Percentiles rank a stretch among this genome's conserved stretches.
Evolutionary conservation across 371 early-diverging fungal genomes (phyloP).

Genomic region (Conidiobolus coronatus): DNA sequence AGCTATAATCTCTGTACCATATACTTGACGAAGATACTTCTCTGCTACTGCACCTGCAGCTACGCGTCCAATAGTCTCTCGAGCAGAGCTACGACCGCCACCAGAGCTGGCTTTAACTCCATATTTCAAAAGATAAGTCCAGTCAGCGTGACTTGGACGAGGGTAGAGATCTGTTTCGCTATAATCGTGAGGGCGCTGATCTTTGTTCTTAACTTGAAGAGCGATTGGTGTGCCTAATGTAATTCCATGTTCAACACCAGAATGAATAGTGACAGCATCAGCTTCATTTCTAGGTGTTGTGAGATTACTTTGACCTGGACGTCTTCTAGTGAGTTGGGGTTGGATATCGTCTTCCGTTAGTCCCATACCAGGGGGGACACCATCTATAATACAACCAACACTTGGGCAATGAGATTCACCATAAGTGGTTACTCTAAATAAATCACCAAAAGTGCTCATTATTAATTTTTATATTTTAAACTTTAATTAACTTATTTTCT

Average conservation of each 20-base stretch:
- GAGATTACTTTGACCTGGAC: constrained; percentile 86
- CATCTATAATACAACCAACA: constrained; percentile 91
- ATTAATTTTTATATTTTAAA: background rate
- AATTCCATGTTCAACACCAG: constrained; percentile 80
- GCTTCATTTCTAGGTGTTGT: constrained; percentile 92
- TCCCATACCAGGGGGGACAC: constrained; percentile 81
- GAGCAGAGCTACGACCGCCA: constrained; percentile 84
- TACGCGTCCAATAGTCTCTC: constrained; percentile 93
- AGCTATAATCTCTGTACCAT: constrained; percentile 80
- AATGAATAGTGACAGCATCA: constrained; percentile 72
- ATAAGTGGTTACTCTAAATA: constrained; percentile 79
- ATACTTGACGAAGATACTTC: constrained; percentile 56
- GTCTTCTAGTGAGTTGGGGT: constrained; percentile 67
- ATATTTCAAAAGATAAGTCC: constrained; percentile 88
- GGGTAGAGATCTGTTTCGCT: constrained; percentile 79
- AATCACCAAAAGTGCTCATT: constrained; percentile 60
- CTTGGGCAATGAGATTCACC: constrained; percentile 96
- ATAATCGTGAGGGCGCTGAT: constrained; percentile 91
- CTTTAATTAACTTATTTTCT: background rate
- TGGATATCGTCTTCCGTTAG: constrained; percentile 80
- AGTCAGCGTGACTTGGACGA: constrained; percentile 91
- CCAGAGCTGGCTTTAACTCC: constrained; percentile 86
- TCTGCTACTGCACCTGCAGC: constrained; percentile 93
- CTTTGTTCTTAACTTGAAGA: constrained; percentile 75
- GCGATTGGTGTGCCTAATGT: constrained; percentile 90